Evolutionary conservation across 1,284 basidiomycete species (phyloP).

Genomic region (Trametes hirsuta): DNA sequence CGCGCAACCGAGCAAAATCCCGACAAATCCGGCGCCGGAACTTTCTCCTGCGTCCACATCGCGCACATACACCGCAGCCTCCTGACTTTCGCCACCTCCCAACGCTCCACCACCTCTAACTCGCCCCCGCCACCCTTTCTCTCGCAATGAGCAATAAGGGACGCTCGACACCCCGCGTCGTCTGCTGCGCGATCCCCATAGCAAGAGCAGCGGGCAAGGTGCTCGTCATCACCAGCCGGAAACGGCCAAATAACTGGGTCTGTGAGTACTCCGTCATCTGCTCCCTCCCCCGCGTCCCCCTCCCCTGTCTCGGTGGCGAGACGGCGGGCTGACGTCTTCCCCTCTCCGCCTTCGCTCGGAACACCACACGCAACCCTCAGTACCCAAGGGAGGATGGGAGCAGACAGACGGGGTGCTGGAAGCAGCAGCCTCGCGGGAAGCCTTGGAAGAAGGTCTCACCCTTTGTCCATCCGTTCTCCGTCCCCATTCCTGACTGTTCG

Average conservation of each 20-base stretch:
- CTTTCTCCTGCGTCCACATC: neutral
- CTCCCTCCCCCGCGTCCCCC: slow-evolving; percentile 13
- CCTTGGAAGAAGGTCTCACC: slow-evolving; percentile 91
- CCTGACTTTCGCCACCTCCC: slow-evolving; percentile 18
- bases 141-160: slow-evolving; percentile 73
- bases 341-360: neutral
- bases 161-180: slow-evolving; percentile 74
- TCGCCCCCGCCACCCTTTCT: slow-evolving; percentile 14
- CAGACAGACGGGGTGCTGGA: slow-evolving; percentile 75
- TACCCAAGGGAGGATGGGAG: slow-evolving; percentile 88
- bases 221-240: slow-evolving; percentile 80
- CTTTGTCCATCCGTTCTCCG: slow-evolving; percentile 72
- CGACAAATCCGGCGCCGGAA: neutral
- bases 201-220: slow-evolving; percentile 70
- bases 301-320: slow-evolving; percentile 6
- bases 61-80: slow-evolving; percentile 5
- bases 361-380: slow-evolving; percentile 40
- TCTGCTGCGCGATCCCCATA: slow-evolving; percentile 86
- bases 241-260: slow-evolving; percentile 78
- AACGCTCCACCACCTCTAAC: slow-evolving; percentile 17
- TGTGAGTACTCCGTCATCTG: slow-evolving; percentile 59
- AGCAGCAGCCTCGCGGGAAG: slow-evolving; percentile 84
- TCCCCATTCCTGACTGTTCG: slow-evolving; percentile 56
- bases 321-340: slow-evolving; percentile 6
- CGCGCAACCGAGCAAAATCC: slow-evolving; percentile 5